A percentile compares a stretch with the other conserved stretches of the same genome.
phyloP scores from a whole-genome alignment of 2,329 filamentous ascomycete species.

The Trichoderma polysporum region DNA sequence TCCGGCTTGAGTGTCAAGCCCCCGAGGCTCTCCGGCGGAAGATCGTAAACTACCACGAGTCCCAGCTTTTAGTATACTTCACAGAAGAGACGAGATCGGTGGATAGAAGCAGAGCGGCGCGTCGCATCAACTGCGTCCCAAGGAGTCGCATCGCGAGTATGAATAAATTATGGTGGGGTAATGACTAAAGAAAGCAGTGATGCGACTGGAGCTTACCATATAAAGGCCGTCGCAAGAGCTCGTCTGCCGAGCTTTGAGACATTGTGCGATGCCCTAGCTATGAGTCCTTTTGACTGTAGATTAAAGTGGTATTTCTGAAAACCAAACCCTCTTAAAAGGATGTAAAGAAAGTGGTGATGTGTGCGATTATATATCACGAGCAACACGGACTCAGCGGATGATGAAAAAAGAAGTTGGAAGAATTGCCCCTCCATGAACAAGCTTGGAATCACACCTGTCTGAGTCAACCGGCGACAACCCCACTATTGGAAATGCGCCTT shows the following conservation, averaged over 20 bases:
- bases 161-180: not conserved
- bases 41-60: slow-evolving; percentile 67
- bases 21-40: slow-evolving; percentile 70
- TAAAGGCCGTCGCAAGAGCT: slow-evolving; percentile 51
- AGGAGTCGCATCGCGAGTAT: not conserved
- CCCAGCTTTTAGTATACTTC: not conserved
- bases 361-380: not conserved
- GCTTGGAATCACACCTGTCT: slow-evolving; percentile 11
- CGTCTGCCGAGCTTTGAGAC: slow-evolving; percentile 43
- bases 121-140: not conserved
- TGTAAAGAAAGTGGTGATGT: not conserved
- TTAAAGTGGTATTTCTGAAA: not conserved
- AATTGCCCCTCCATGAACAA: slow-evolving; percentile 12
- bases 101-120: not conserved
- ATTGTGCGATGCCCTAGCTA: slow-evolving; percentile 26
- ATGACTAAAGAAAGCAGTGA: not conserved
- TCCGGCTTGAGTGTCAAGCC: slow-evolving; percentile 56
- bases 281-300: not conserved
- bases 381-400: not conserved
- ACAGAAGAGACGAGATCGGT: not conserved
- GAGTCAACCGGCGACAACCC: slow-evolving; percentile 22
- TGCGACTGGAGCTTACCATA: slow-evolving; percentile 41
- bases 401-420: not conserved
- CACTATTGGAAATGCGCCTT: not conserved
- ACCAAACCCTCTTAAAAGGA: not conserved